A percentile compares a stretch with the other conserved stretches of the same genome.
Conservation (phyloP, 148 eudicot genomes). For the Arbutus unedo region DNA sequence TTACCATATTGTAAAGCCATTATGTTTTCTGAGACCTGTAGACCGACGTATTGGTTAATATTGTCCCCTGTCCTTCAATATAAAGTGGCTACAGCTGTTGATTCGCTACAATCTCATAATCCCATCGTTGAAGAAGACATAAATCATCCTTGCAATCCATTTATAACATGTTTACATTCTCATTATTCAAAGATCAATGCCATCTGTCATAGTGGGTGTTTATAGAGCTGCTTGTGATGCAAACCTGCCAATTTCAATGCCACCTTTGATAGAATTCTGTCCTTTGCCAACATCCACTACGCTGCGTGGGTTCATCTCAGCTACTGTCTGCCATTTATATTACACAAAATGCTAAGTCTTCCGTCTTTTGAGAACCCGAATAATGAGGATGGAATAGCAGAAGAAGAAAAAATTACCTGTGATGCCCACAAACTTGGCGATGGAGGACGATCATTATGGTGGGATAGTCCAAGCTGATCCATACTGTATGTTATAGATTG, state of each 20-base stretch:
- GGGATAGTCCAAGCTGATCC: slow-evolving; percentile 36
- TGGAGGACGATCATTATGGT: slow-evolving; percentile 36
- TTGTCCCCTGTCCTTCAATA: background rate
- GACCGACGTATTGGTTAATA: background rate
- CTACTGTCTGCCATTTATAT: slow-evolving; percentile 29
- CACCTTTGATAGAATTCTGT: slow-evolving; percentile 42
- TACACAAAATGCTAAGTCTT: slow-evolving; percentile 9
- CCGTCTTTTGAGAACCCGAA: background rate
- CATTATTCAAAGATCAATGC: background rate
- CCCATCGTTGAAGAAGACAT: background rate
- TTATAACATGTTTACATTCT: background rate
- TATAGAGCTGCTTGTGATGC: slow-evolving; percentile 12
- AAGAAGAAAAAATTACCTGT: slow-evolving; percentile 32
- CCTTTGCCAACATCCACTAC: slow-evolving; percentile 36
- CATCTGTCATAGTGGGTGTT: background rate
- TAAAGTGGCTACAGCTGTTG: background rate
- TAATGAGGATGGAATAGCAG: background rate
- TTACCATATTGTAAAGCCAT: background rate
- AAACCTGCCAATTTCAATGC: slow-evolving; percentile 67
- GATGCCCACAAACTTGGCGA: slow-evolving; percentile 16
- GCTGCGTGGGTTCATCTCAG: slow-evolving; percentile 38
- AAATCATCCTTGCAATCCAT: slow-evolving; percentile 3
- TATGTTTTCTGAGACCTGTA: background rate
- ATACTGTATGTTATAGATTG: slow-evolving; percentile 36
- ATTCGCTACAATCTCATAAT: background rate